Evolutionary conservation across 2,329 filamentous ascomycete species (phyloP), one percentile per base, ranked within the genome.

Genomic region (Myriosclerotinia duriaeana): DNA sequence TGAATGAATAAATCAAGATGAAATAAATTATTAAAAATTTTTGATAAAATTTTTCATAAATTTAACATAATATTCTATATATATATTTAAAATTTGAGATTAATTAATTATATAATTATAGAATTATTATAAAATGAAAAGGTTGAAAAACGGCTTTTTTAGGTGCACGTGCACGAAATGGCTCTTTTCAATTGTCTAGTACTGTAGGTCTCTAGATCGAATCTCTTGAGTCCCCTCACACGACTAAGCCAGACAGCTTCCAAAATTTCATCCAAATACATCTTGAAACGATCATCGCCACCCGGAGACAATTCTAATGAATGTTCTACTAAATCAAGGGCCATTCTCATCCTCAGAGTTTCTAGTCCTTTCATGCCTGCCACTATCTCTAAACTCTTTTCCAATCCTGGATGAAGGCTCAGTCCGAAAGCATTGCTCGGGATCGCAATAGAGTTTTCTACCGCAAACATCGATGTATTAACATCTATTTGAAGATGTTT

Each of bases 401-500:
- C n/a, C 62, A 53, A 64, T 20, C 20, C 14, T 20, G 30, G 11
- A 38, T 2, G 26, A n/a, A 20, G 3, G 14, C 46, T 3, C 2
- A 6, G 48, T 6, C 12, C 1, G 30, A 4, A 4, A 38, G n/a
- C 9, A 11, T 34, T 22, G 22, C 2, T 11, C 55, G 26, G 17
- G 36, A 2, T 1, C 36, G 22, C 9, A 9, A 11, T 52, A 3
- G 17, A 6, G 15, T 34, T 34, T 9, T n/a, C 17, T 5, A 7
- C 34, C 4, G 12, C 5, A 34, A 17, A 4, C 53, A 56, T 42
- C 1, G 26, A 56, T 64, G 26, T 34, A 1, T 64, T 50, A 6
- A 56, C 15, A 36, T 36, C n/a, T 58, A 64, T 50, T n/a, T 64
- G 62, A 48, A 58, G 46, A 26, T 48, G 15, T 26, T 34, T 64